Percentiles rank a stretch among this genome's conserved stretches.
Conservation (phyloP, 768 basidiomycete species). For the Dentipellis fragilis region DNA sequence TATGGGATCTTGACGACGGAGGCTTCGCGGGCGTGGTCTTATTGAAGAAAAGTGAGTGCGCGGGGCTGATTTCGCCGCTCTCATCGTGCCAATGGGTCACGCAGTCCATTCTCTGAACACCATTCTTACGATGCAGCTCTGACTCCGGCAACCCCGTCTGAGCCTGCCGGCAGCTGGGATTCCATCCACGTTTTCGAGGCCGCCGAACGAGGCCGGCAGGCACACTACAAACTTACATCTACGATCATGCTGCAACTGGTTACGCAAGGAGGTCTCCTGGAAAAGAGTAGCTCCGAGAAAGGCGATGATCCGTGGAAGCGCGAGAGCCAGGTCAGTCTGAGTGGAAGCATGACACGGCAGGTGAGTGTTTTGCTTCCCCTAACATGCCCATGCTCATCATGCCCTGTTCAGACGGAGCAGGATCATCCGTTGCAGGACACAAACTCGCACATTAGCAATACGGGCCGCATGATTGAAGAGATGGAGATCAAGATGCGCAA, state of each 20-base stretch:
- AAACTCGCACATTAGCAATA: constrained; percentile 84
- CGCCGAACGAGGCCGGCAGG: constrained; percentile 82
- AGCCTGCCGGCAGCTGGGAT: constrained; percentile 89
- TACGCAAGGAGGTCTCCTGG: constrained; percentile 25
- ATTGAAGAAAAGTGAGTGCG: constrained; percentile 76
- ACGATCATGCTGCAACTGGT: constrained; percentile 93
- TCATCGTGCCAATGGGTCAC: background rate
- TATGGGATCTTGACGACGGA: constrained; percentile 96
- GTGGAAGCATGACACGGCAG: constrained; percentile 97
- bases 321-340: constrained; percentile 72
- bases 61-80: background rate
- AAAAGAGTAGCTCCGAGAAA: constrained; percentile 21
- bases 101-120: background rate
- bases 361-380: constrained; percentile 31
- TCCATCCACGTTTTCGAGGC: constrained; percentile 98
- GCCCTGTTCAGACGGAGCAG: constrained; percentile 56
- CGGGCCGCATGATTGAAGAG: constrained; percentile 94
- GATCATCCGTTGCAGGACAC: constrained; percentile 75
- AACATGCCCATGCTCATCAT: background rate
- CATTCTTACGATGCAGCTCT: constrained; percentile 34
- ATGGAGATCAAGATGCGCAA: constrained; percentile 99
- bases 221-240: constrained; percentile 95
- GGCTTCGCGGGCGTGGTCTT: constrained; percentile 95
- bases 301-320: constrained; percentile 38
- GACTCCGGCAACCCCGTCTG: constrained; percentile 41